Evolutionary conservation across 371 early-diverging fungal genomes (phyloP).

Genomic region (Actinomortierella ambigua): DNA sequence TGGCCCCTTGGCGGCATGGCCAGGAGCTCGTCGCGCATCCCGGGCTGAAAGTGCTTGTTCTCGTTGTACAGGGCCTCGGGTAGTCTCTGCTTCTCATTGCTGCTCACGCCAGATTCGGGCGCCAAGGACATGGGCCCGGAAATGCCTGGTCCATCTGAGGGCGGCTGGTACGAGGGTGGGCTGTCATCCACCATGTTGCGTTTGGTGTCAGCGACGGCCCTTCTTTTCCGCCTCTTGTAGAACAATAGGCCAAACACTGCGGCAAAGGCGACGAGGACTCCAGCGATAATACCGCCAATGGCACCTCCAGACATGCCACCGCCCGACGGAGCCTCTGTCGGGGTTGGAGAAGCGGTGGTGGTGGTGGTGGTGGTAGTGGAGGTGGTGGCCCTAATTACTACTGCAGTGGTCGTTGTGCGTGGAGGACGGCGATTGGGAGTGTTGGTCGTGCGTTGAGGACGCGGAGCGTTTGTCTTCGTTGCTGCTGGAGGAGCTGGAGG

Average conservation of each 20-base stretch:
- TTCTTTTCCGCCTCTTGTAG: constrained; percentile 45
- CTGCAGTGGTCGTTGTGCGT: background rate
- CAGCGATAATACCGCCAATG: constrained; percentile 55
- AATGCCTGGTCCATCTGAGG: constrained; percentile 7
- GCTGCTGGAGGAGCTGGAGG: too few relatives aligned
- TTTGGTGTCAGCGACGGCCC: constrained; percentile 12
- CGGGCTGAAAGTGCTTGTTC: constrained; percentile 35
- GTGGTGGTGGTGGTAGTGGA: constrained; percentile 4
- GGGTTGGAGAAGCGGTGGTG: constrained; percentile 12
- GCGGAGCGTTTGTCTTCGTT: too few relatives aligned
- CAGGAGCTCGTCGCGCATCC: constrained; percentile 41
- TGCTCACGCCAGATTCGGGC: constrained; percentile 12
- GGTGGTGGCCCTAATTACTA: constrained; percentile 1
- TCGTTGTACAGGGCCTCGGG: constrained; percentile 37
- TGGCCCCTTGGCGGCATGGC: constrained; percentile 16
- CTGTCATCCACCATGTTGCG: background rate
- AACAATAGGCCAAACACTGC: constrained; percentile 49
- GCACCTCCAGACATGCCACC: constrained; percentile 52
- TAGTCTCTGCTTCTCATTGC: constrained; percentile 12
- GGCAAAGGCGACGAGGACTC: constrained; percentile 39
- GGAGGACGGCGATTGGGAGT: background rate
- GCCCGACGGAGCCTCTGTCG: constrained; percentile 8
- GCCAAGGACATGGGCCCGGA: constrained; percentile 36
- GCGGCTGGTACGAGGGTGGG: background rate
- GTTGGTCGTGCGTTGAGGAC: constrained; percentile 1